phyloP scores from a whole-genome alignment of 2,329 filamentous ascomycete species.

The Penicillium occitanis region DNA sequence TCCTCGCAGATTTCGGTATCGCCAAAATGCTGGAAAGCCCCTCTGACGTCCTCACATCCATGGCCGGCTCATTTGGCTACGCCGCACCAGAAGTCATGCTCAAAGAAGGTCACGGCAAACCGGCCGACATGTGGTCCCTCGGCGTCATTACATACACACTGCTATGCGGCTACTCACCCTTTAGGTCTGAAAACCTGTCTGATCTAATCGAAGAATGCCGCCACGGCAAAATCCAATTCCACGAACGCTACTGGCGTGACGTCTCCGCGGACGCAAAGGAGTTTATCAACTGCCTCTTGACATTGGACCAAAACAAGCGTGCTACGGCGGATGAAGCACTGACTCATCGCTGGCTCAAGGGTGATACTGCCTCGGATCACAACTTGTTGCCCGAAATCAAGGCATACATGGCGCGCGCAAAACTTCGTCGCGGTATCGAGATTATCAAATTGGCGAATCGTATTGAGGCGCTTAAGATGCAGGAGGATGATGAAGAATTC shows the following conservation, averaged over 20 bases:
- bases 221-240: conserved; percentile 81
- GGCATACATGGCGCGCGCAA: conserved; percentile 86
- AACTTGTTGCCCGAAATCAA: conserved; percentile 97
- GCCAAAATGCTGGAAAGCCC: conserved; percentile 94
- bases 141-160: conserved; percentile 98
- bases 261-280: conserved; percentile 94
- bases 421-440: conserved; percentile 89
- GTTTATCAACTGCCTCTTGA: conserved; percentile 81
- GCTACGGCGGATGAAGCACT: conserved; percentile 78
- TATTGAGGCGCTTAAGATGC: conserved; percentile 90
- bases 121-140: conserved; percentile 99
- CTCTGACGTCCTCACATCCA: conserved; percentile 90
- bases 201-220: conserved; percentile 95
- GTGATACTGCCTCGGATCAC: conserved; percentile 88
- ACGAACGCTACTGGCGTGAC: conserved; percentile 97
- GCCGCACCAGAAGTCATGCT: conserved; percentile 98
- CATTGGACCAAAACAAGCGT: conserved; percentile 73
- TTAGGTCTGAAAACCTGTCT: conserved; percentile 88
- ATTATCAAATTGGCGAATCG: conserved; percentile 94
- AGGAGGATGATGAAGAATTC: conserved; percentile 79
- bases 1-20: conserved; percentile 96
- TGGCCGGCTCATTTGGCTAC: conserved; percentile 98
- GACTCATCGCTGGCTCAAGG: conserved; percentile 83
- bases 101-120: conserved; percentile 95
- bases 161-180: conserved; percentile 96